phyloP scores from a whole-genome alignment of 306 rosid genomes.

The Senna siamea region DNA sequence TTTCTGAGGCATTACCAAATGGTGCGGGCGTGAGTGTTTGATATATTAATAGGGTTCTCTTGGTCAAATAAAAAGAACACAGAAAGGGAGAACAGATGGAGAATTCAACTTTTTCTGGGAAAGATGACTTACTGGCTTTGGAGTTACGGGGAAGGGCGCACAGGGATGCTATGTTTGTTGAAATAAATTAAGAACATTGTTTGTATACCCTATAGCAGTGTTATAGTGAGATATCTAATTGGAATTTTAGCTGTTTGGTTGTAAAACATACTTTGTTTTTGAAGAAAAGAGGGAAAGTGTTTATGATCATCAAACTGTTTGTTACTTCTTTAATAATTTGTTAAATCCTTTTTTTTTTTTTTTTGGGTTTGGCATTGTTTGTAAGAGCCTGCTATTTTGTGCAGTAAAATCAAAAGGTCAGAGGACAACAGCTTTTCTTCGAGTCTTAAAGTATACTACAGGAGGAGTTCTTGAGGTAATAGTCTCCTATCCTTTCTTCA shows the following conservation, averaged over 20 bases:
- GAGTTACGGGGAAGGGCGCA: background rate
- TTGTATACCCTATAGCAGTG: background rate
- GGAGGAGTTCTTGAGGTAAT: constrained; percentile 98
- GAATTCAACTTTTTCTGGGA: background rate
- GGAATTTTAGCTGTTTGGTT: constrained; percentile 33
- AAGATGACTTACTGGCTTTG: background rate
- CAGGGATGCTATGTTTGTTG: background rate
- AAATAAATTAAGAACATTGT: background rate
- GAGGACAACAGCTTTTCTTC: constrained; percentile 79
- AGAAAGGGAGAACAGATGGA: background rate
- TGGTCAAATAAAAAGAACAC: background rate
- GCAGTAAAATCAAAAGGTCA: constrained; percentile 81
- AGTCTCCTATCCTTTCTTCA: constrained; percentile 1
- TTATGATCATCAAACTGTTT: background rate
- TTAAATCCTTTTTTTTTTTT: constrained; percentile 25
- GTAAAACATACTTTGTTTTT: background rate
- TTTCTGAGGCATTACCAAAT: constrained; percentile 13
- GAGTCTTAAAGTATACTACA: constrained; percentile 86
- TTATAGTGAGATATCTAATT: background rate
- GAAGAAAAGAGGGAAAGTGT: constrained; percentile 15
- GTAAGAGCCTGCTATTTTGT: constrained; percentile 40
- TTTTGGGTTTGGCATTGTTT: constrained; percentile 29
- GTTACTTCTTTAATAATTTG: constrained; percentile 11
- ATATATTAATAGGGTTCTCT: background rate
- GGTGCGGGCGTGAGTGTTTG: background rate